These are phyloP conservation scores for Atkinsonella texensis DNA, from an alignment of 2,329 filamentous ascomycete genomes.

Conservation along the genomic window DNA sequence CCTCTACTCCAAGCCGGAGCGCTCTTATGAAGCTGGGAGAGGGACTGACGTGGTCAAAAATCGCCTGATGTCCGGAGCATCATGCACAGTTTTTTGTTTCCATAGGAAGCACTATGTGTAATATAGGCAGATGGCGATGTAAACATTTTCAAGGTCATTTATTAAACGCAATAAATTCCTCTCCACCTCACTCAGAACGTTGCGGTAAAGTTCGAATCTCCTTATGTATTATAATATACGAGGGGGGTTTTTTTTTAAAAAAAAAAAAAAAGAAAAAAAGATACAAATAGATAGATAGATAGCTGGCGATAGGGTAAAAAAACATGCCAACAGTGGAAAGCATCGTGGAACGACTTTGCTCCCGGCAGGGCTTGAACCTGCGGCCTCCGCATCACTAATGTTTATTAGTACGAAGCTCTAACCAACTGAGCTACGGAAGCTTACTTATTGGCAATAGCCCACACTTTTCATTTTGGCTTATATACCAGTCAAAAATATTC, in stretches of 20 bases:
- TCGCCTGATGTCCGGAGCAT: not conserved
- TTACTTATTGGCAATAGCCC: not conserved
- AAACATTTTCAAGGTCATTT: too few relatives aligned
- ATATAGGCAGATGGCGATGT: not conserved
- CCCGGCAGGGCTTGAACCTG: conserved; percentile 13
- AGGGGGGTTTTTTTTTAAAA: too few relatives aligned
- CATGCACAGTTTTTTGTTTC: not conserved
- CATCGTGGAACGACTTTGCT: conserved; percentile 10
- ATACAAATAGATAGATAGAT: not conserved
- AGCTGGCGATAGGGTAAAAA: conserved; percentile 3
- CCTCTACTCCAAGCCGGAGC: not conserved
- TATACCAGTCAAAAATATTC: too few relatives aligned
- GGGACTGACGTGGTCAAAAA: conserved; percentile 1
- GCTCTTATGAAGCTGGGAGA: conserved; percentile 3
- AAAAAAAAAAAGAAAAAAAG: not conserved
- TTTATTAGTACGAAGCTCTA: conserved; percentile 14
- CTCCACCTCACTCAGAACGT: too few relatives aligned
- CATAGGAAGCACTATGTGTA: not conserved
- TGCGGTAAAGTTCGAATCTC: too few relatives aligned
- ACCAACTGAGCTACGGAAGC: conserved; percentile 14
- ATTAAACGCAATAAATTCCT: too few relatives aligned
- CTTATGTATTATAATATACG: too few relatives aligned
- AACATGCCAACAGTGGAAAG: not conserved
- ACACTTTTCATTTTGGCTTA: not conserved
- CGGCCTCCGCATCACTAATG: conserved; percentile 12